These are phyloP conservation scores for Scorias spongiosa DNA, from an alignment of 2,329 filamentous ascomycete genomes.

Conservation along the genomic window DNA sequence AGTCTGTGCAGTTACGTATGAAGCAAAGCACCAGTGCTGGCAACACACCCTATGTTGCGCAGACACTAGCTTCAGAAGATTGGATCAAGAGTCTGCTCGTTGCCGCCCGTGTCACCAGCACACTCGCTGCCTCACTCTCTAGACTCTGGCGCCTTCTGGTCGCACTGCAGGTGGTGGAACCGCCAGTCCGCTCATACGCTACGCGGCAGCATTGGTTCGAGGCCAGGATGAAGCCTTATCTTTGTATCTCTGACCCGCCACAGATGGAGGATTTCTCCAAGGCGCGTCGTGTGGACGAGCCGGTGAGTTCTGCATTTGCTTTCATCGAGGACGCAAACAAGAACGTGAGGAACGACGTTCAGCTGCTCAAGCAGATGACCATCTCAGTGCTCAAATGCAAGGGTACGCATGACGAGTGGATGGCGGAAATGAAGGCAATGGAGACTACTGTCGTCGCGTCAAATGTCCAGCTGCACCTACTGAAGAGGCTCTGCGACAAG, in stretches of 20 bases:
- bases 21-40: conserved; percentile 12
- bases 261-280: conserved; percentile 40
- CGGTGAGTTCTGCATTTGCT: neutral
- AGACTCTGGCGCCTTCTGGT: conserved; percentile 51
- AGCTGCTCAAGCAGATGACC: conserved; percentile 22
- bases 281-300: conserved; percentile 4
- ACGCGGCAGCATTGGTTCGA: conserved; percentile 58
- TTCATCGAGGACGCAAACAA: conserved; percentile 14
- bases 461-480: conserved; percentile 11
- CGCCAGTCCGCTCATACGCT: conserved; percentile 47
- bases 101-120: conserved; percentile 13
- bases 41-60: conserved; percentile 13
- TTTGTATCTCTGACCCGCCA: conserved; percentile 13
- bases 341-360: conserved; percentile 21
- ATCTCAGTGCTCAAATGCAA: conserved; percentile 18
- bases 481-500: conserved; percentile 10
- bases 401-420: conserved; percentile 25
- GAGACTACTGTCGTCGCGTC: conserved; percentile 19
- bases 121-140: conserved; percentile 19
- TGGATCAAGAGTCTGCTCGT: conserved; percentile 16
- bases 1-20: conserved; percentile 36
- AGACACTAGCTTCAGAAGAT: conserved; percentile 6
- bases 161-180: conserved; percentile 39
- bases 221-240: conserved; percentile 74
- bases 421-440: conserved; percentile 17